phyloP scores from a whole-genome alignment of 2,329 filamentous ascomycete genomes.

The Nemania diffusa region DNA sequence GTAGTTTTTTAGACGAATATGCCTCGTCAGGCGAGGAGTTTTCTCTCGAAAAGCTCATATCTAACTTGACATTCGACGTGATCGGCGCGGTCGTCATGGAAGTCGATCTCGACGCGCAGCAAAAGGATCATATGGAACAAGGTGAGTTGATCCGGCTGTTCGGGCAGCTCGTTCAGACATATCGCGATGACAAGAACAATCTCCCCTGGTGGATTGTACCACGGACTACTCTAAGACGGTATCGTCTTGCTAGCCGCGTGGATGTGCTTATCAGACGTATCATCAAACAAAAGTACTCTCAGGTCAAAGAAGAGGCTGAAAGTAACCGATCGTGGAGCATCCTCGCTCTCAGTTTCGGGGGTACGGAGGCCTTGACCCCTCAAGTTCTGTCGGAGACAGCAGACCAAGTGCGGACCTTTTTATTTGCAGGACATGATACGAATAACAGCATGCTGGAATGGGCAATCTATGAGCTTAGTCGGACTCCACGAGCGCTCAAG shows the following conservation, averaged over 20 bases:
- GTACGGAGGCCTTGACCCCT: conserved; percentile 23
- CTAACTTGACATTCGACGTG: conserved; percentile 40
- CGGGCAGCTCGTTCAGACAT: conserved; percentile 25
- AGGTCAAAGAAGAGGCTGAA: conserved; percentile 23
- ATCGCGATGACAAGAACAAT: conserved; percentile 26
- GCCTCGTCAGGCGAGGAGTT: conserved; percentile 45
- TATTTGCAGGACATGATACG: conserved; percentile 40
- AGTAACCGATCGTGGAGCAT: conserved; percentile 24
- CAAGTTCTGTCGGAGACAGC: conserved; percentile 31
- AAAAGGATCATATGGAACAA: conserved; percentile 10
- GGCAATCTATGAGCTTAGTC: conserved; percentile 37
- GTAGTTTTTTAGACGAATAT: conserved; percentile 47
- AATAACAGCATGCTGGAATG: conserved; percentile 33
- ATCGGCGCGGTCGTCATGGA: conserved; percentile 34
- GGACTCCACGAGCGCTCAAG: conserved; percentile 28
- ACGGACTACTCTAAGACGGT: conserved; percentile 19
- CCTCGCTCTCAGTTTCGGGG: conserved; percentile 33
- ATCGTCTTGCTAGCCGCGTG: conserved; percentile 10
- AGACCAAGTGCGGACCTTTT: conserved; percentile 37
- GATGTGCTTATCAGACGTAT: conserved; percentile 8
- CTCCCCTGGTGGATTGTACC: conserved; percentile 29
- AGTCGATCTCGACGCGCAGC: conserved; percentile 27
- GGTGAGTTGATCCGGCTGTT: conserved; percentile 20
- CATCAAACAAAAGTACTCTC: conserved; percentile 18
- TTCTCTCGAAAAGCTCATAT: conserved; percentile 44